These are phyloP conservation scores for Neofusicoccum kwambonambiense DNA, from an alignment of 2,329 filamentous ascomycete species.

Conservation along the genomic window DNA sequence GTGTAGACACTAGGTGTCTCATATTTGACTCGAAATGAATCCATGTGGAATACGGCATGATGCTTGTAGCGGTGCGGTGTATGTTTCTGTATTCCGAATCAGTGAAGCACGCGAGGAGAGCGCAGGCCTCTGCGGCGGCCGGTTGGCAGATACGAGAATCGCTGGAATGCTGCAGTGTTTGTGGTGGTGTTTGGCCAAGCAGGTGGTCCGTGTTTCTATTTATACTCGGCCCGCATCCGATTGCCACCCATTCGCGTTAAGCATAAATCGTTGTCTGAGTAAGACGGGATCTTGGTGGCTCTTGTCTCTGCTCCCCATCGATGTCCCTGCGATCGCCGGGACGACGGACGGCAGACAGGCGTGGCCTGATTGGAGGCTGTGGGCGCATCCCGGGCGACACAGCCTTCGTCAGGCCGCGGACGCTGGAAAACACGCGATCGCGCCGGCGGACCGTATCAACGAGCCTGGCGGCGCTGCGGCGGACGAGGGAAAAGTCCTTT, in stretches of 20 bases:
- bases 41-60: not conserved
- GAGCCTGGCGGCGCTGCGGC: too few relatives aligned
- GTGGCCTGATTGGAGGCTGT: not conserved
- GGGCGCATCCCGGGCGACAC: not conserved
- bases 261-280: not conserved
- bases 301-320: not conserved
- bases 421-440: too few relatives aligned
- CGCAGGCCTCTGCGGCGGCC: too few relatives aligned
- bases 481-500: not conserved
- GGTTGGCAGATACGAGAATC: too few relatives aligned
- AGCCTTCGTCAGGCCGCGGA: not conserved
- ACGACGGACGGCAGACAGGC: not conserved
- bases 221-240: not conserved
- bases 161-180: not conserved
- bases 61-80: too few relatives aligned
- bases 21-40: not conserved
- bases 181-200: not conserved
- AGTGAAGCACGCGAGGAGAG: not conserved
- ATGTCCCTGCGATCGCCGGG: not conserved
- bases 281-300: not conserved
- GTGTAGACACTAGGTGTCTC: not conserved
- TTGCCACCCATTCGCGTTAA: not conserved
- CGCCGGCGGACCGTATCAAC: too few relatives aligned
- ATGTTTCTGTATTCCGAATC: too few relatives aligned
- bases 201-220: slow-evolving; percentile 5